Evolutionary conservation across 192 early-diverging fungal genomes (phyloP), one percentile per base, ranked within the genome.

Genomic region (Coemansia sp.): DNA sequence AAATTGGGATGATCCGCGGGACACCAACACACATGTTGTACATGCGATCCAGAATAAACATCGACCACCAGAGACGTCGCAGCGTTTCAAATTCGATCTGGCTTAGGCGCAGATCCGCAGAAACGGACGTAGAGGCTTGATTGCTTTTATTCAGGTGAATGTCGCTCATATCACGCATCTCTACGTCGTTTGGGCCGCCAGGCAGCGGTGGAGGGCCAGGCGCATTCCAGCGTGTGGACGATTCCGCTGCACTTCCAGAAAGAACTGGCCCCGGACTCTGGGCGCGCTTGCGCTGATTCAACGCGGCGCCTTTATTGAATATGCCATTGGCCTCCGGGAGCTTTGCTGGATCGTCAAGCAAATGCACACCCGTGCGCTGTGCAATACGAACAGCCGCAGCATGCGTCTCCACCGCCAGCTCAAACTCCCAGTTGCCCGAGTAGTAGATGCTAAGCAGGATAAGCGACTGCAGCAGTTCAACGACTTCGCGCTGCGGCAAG

Each of bases 51-150:
- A 76, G 36, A n/a, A 73, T 63, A 58, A 63, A 81, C 79, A 73
- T 65, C 9, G 74, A 59, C 79, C 79, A 81, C 79, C 79, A 81
- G 7, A 81, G 65, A 2, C 79, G 66, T 32, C 79, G 70, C 63
- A 81, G 36, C 7, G 79, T 81, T 48, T 81, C 79, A 34, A 63
- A 58, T 59, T 81, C 74, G 29, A 81, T 70, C 70, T 68, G 65
- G n/a, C 65, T 61, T 19, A 25, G 55, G 35, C 74, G 69, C n/a
- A 69, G 36, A 46, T 81, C 79, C 0, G 76, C 70, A 9, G 45
- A 22, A 10, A 13, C 42, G 15, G 42, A 13, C 10, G 42, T 2
- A 13, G 43, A n/a, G 46, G 35, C 22, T 36, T 9, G 25, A 11
- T 34, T 23, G n/a, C 20, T 40, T 9, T 45, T 35, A 9, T 9